Evolutionary conservation across 202 grass and related monocot species (phyloP), one percentile per base, ranked within the genome.

Genomic region (Brachypodium distachyon): DNA sequence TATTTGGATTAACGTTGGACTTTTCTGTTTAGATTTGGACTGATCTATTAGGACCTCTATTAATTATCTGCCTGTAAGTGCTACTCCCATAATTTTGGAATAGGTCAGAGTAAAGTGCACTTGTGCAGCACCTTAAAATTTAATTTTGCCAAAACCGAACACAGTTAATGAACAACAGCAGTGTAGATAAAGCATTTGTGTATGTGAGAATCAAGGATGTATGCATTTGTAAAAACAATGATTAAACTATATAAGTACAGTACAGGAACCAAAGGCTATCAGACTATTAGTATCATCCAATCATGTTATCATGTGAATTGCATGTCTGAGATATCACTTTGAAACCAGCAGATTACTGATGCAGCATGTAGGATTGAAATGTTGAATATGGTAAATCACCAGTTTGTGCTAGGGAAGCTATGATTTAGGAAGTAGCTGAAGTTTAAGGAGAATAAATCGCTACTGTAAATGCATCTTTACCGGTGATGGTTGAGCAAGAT

Each of bases 401-500:
- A 49, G 31, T 40, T 38, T 33, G 0, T 58, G 11, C 27, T 59
- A 55, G 23, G 1, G 9, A 22, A 37, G 29, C 28, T 69, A 68
- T 38, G 73, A 33, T 29, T 46, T 66, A 64, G 19, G 17, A 67
- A 37, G 34, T 74, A 55, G 17, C 59, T 70, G 59, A 48, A 39
- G 61, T 66, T 61, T 54, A 5, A 34, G 47, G 49, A 29, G 48
- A 72, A 78, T 23, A 31, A 34, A 67, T 13, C 36, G 22, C 37
- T 32, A 32, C 5, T 75, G 32, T 34, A 33, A 54, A 44, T 54
- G 49, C 52, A 97, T 88, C 87, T 89, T 81, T 81, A 57, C 12
- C 51, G 72, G 38, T 25, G 36, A 29, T 55, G 68, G 51, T 39
- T 40, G 72, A 63, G 73, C 13, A 17, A 87, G 39, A 83, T 86